phyloP scores from a whole-genome alignment of 306 rosid species.

The Lagenaria siceraria region DNA sequence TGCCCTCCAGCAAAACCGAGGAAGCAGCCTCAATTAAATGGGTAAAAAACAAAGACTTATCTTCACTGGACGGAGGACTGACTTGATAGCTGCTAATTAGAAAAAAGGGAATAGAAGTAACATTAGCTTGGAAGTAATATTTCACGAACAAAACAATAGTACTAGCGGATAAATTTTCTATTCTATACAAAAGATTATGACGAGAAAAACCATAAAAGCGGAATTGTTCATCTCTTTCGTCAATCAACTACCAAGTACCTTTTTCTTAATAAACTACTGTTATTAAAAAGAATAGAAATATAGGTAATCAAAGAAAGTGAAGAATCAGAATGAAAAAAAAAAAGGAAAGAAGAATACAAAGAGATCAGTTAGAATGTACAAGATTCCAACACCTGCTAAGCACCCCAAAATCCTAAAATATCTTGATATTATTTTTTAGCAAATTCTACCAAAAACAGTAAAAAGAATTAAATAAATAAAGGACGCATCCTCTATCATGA shows the following conservation, averaged over 20 bases:
- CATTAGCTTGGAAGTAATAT: neutral
- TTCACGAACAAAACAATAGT: neutral
- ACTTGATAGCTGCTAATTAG: slow-evolving; percentile 51
- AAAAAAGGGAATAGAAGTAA: slow-evolving; percentile 8
- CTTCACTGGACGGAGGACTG: slow-evolving; percentile 49
- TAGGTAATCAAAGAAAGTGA: neutral
- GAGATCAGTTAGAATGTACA: neutral
- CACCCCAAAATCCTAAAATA: neutral
- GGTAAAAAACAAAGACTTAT: slow-evolving; percentile 56
- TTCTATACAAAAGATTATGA: neutral
- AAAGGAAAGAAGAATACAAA: neutral
- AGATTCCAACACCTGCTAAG: neutral
- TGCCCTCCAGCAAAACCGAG: slow-evolving; percentile 57
- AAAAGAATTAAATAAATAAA: neutral
- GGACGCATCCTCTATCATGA: neutral
- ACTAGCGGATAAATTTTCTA: neutral
- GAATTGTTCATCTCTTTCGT: neutral
- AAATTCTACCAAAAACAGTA: neutral
- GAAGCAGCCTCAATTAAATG: slow-evolving; percentile 60
- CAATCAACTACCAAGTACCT: neutral
- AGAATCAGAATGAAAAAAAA: neutral
- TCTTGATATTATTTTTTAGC: neutral
- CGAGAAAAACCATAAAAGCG: neutral
- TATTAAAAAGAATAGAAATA: neutral
- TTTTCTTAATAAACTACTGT: neutral